A percentile compares a stretch with the other conserved stretches of the same genome.
Evolutionary conservation across 1,139 yeast genomes (phyloP).

Genomic region (Lodderomyces theae): DNA sequence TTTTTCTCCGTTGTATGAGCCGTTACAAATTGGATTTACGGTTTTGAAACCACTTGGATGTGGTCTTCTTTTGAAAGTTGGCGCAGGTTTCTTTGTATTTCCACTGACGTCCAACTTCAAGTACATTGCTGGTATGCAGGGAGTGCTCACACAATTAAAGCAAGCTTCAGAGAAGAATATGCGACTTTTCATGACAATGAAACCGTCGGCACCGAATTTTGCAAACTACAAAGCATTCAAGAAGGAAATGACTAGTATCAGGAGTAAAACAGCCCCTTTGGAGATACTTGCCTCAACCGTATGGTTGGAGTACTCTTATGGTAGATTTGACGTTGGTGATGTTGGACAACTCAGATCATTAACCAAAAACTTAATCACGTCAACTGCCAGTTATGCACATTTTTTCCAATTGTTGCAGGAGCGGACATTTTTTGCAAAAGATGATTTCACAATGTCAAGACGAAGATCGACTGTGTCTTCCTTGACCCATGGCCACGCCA

Average conservation of each 20-base stretch:
- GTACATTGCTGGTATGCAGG: slow-evolving; percentile 21
- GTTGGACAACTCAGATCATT: slow-evolving; percentile 26
- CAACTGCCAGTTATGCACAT: slow-evolving; percentile 28
- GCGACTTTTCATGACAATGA: slow-evolving; percentile 25
- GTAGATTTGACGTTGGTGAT: slow-evolving; percentile 31
- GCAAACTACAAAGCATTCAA: slow-evolving; percentile 22
- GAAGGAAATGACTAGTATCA: slow-evolving; percentile 20
- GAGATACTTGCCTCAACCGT: slow-evolving; percentile 23
- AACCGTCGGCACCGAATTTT: slow-evolving; percentile 29
- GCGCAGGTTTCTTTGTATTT: slow-evolving; percentile 23
- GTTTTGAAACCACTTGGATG: slow-evolving; percentile 28
- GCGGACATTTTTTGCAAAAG: slow-evolving; percentile 21
- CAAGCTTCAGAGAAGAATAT: slow-evolving; percentile 21
- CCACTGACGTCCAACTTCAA: slow-evolving; percentile 31
- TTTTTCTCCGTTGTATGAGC: slow-evolving; percentile 28
- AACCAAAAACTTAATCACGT: slow-evolving; percentile 23
- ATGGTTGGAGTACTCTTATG: slow-evolving; percentile 26
- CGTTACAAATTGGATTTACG: slow-evolving; percentile 19
- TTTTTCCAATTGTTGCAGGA: slow-evolving; percentile 32
- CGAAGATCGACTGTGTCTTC: slow-evolving; percentile 16
- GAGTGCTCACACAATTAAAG: slow-evolving; percentile 17
- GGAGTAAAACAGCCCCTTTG: slow-evolving; percentile 21
- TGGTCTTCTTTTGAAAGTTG: slow-evolving; percentile 21
- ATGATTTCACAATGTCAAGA: slow-evolving; percentile 16
- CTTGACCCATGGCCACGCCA: slow-evolving; percentile 19